Conservation (phyloP, 2,329 filamentous ascomycete genomes). For the Chaetomiaceae sp. region DNA sequence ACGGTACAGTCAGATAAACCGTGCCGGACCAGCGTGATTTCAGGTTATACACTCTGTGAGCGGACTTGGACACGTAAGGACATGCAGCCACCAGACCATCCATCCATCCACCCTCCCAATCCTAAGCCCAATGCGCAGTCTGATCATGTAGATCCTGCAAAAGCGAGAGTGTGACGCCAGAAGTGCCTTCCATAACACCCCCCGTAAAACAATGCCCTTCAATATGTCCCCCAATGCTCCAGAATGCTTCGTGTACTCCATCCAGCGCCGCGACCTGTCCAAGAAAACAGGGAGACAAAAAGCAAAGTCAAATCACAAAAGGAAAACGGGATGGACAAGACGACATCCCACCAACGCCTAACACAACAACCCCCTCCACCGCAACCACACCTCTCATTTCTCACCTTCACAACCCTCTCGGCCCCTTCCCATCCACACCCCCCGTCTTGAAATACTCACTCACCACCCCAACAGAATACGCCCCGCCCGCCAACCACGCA, state of each 20-base stretch:
- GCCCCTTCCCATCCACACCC: constrained; percentile 37
- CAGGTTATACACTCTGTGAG: constrained; percentile 3
- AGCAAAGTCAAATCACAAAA: constrained; percentile 3
- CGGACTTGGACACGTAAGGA: background rate
- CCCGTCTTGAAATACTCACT: constrained; percentile 50
- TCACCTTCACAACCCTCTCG: constrained; percentile 27
- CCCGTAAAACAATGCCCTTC: background rate
- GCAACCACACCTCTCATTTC: background rate
- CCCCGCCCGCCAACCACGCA: constrained; percentile 47
- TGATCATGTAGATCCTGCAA: constrained; percentile 1
- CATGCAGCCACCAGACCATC: too few species aligned
- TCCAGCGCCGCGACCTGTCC: background rate
- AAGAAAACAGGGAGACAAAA: background rate
- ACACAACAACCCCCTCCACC: too few species aligned
- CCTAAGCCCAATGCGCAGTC: constrained; percentile 3
- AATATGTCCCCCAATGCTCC: constrained; percentile 1
- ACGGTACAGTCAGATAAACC: too few species aligned
- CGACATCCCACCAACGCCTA: too few species aligned
- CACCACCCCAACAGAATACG: constrained; percentile 54
- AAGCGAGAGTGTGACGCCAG: constrained; percentile 10
- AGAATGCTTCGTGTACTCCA: constrained; percentile 2
- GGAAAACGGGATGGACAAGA: background rate
- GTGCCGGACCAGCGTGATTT: background rate
- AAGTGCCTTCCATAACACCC: background rate
- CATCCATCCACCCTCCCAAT: background rate